These are phyloP conservation scores for Takakia lepidozioides DNA, from an alignment of 225 moss, liverwort and hornwort genomes.

Conservation along the genomic window DNA sequence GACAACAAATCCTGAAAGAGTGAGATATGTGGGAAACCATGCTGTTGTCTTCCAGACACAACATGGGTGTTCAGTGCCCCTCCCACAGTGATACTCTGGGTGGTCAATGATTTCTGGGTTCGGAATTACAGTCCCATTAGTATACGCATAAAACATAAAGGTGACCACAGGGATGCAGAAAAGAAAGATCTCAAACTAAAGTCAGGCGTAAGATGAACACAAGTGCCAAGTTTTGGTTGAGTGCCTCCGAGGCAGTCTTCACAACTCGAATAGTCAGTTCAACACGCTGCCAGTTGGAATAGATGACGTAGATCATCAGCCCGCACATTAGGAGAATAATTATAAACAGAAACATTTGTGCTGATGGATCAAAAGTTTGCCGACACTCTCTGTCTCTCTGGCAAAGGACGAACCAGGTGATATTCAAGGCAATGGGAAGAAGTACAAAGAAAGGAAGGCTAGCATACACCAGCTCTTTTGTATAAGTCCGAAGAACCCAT, in stretches of 20 bases:
- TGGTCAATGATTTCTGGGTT: conserved; percentile 46
- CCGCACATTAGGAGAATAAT: conserved; percentile 32
- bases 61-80: conserved; percentile 31
- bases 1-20: conserved; percentile 33
- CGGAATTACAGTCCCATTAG: conserved; percentile 53
- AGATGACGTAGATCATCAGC: conserved; percentile 36
- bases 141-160: conserved; percentile 45
- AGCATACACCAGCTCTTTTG: conserved; percentile 62
- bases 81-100: conserved; percentile 33
- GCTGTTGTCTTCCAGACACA: conserved; percentile 64
- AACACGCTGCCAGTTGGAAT: conserved; percentile 51
- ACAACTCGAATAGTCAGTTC: conserved; percentile 57
- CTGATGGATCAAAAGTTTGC: conserved; percentile 17
- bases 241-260: conserved; percentile 56
- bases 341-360: conserved; percentile 16
- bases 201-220: conserved; percentile 47
- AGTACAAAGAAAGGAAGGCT: conserved; percentile 54
- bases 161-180: conserved; percentile 32
- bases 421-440: conserved; percentile 24
- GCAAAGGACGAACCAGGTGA: conserved; percentile 47
- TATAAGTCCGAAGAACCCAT: conserved; percentile 39
- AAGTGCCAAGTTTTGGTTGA: conserved; percentile 61
- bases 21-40: conserved; percentile 59
- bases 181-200: conserved; percentile 25
- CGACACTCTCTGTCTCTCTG: conserved; percentile 33